Conservation (phyloP, 129 eudicot genomes). For the Flaveria ramosissima region DNA sequence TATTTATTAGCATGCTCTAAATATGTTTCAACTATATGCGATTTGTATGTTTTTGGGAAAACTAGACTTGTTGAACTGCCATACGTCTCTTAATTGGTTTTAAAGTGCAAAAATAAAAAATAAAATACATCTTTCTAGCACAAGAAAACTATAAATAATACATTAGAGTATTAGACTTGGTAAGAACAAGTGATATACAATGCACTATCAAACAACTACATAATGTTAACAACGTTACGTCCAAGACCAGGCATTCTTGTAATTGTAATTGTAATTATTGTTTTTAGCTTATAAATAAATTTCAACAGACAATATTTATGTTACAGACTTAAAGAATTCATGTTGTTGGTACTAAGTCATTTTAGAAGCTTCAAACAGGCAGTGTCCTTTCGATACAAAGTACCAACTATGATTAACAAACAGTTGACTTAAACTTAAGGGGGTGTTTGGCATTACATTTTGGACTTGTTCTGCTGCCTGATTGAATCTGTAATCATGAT, state of each 20-base stretch:
- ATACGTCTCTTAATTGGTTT: neutral
- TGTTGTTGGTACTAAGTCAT: neutral
- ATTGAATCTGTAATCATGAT: neutral
- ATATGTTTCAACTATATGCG: neutral
- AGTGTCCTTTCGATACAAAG: neutral
- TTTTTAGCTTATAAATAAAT: neutral
- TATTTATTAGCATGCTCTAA: neutral
- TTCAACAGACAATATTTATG: constrained; percentile 3
- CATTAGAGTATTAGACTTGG: neutral
- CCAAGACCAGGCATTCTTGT: neutral
- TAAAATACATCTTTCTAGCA: neutral
- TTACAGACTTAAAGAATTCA: neutral
- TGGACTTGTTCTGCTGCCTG: neutral
- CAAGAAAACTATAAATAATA: neutral
- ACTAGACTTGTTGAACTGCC: neutral
- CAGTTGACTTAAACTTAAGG: neutral
- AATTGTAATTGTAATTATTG: neutral
- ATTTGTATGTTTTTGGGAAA: neutral
- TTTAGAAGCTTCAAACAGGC: constrained; percentile 3
- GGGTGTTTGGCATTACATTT: neutral
- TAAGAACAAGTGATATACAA: neutral
- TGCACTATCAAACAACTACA: neutral
- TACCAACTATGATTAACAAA: neutral
- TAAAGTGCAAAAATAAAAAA: neutral
- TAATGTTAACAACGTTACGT: neutral